These are phyloP conservation scores for Spirogloea muscicola DNA, from an alignment of 139 green algal genomes.

Conservation along the genomic window DNA sequence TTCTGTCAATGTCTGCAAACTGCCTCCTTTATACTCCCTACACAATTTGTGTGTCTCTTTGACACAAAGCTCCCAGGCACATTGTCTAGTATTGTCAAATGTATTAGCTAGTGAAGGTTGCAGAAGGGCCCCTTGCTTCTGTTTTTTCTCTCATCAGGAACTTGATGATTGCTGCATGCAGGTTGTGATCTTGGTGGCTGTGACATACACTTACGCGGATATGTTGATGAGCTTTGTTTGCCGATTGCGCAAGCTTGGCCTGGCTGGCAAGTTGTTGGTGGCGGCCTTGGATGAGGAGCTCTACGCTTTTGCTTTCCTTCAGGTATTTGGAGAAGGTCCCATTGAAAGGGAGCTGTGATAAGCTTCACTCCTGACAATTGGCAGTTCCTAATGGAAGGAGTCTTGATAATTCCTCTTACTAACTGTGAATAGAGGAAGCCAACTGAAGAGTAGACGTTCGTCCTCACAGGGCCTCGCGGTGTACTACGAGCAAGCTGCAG, in stretches of 20 bases:
- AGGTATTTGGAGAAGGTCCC: no score
- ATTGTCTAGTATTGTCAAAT: not conserved
- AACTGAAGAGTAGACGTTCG: no score
- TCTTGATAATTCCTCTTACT: no score
- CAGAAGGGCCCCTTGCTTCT: not conserved
- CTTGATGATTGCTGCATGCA: not conserved
- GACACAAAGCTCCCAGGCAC: not conserved
- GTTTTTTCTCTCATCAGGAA: no score
- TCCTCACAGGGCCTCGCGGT: conserved; percentile 6
- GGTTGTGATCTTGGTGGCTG: conserved; percentile 14
- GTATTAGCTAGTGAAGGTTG: not conserved
- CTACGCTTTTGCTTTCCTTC: conserved; percentile 8
- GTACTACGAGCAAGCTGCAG: conserved; percentile 11
- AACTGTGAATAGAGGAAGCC: no score
- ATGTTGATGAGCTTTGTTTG: conserved; percentile 39
- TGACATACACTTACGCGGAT: conserved; percentile 14
- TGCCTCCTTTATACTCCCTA: no score
- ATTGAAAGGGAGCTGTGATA: no score
- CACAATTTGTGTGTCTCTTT: no score
- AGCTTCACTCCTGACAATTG: no score
- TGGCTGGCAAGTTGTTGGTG: conserved; percentile 13
- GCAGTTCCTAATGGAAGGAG: no score
- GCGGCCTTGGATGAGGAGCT: conserved; percentile 19
- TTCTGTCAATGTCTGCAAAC: no score
- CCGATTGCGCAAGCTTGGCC: conserved; percentile 2